A percentile compares a stretch with the other conserved stretches of the same genome.
Evolutionary conservation across 2,329 filamentous ascomycete genomes (phyloP).

Genomic region (Bipolaris sorokiniana): DNA sequence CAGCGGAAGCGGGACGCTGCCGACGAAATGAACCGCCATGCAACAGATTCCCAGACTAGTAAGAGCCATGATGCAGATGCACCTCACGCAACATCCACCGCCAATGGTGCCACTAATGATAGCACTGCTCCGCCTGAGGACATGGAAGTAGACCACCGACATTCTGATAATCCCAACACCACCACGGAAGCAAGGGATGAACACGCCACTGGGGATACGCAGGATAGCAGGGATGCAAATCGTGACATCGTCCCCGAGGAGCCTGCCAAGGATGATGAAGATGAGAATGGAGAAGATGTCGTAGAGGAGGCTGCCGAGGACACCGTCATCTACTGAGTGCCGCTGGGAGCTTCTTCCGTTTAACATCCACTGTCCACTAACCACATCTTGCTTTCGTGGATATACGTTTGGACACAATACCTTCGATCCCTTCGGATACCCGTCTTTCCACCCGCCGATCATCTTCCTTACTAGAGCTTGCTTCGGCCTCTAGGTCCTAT

Average conservation of each 20-base stretch:
- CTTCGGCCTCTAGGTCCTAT: not conserved
- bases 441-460: not conserved
- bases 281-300: slow-evolving; percentile 77
- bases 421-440: not conserved
- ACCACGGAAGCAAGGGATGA: slow-evolving; percentile 27
- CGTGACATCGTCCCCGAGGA: slow-evolving; percentile 43
- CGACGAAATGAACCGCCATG: slow-evolving; percentile 23
- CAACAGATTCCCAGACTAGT: slow-evolving; percentile 27
- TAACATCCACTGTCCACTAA: not conserved
- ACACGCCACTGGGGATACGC: slow-evolving; percentile 23
- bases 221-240: slow-evolving; percentile 24
- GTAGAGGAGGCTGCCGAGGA: slow-evolving; percentile 82
- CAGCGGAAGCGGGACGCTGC: slow-evolving; percentile 26
- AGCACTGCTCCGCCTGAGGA: slow-evolving; percentile 28
- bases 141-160: slow-evolving; percentile 36
- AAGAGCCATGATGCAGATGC: slow-evolving; percentile 34
- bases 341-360: slow-evolving; percentile 6
- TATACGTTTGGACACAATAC: not conserved
- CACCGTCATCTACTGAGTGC: slow-evolving; percentile 80
- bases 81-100: slow-evolving; percentile 19
- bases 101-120: slow-evolving; percentile 38
- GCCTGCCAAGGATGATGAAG: slow-evolving; percentile 57
- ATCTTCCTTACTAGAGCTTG: not conserved
- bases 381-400: not conserved
- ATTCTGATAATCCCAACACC: slow-evolving; percentile 24